Base-by-base conservation (phyloP, 441 rosid species). In the Euphorbia celastroides region DNA sequence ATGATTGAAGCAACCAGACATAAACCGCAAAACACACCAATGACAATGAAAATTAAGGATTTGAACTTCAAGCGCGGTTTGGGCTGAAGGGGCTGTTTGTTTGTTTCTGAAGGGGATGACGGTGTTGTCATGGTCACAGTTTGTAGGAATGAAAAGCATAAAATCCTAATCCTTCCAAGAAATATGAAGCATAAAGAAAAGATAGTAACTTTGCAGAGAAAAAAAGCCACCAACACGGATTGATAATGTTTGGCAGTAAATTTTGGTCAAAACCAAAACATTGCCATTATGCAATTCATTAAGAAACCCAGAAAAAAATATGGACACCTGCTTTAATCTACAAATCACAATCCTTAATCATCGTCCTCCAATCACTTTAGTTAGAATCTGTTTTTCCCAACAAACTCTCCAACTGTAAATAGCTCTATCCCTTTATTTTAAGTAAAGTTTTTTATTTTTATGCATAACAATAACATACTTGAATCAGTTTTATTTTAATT, bases 21-120 rank as follows among this genome's bases (percentile, higher is more conserved):
- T 55, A 73, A 70, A 44, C 75, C 50, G 30, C 80, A 66, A 41
- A 82, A 64, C 48, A 54, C 31, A 17, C 85, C 78, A 51, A 71
- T 32, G 62, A 79, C 57, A 23, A 80, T 19, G 67, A 74, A 26
- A 36, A 68, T 25, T 7, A 57, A 10, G 74, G 64, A 66, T 50
- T 50, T 66, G 72, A 42, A 44, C 51, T 44, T 44, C 34, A 71
- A 14, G 32, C 51, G 3, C 7, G 42, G 22, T 16, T 16, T 54
- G 41, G 32, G 32, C 8, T 28, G 60, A n/a, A 64, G 42, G 3
- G 67, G 57, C 20, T 64, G 42, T 30, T 64, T 48, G 10, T 36
- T 28, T 64, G 67, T 50, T 5, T 23, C 52, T 64, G 57, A 0
- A 36, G 68, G 69, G 38, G 69, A 65, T 22, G 60, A 32, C 12